Base-by-base conservation (phyloP, 73 alveolate genomes). In the Diophrys appendiculata region DNA sequence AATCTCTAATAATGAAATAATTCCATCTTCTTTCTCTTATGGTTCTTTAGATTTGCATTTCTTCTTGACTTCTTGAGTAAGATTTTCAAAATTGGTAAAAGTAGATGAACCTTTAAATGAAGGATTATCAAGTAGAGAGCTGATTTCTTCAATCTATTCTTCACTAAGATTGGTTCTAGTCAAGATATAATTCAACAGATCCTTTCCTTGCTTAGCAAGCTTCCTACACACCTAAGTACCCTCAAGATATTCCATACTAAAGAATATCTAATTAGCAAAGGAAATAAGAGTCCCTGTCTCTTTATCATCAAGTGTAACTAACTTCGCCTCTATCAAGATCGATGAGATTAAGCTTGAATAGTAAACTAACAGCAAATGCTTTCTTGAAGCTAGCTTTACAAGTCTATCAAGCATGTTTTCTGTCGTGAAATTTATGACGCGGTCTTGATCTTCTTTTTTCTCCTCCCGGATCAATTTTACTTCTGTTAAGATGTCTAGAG, bases 111-210 rank as follows among this genome's bases (percentile, higher is more conserved):
- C 90, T 26, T 64, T 33, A 14, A 73, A 54, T 31, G 27, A 52
- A 1, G 73, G 74, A 28, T 32, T 22, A 1, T 64, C 29, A 2
- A 82, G 76, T 28, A 82, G 26, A 33, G 65, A 73, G 14, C 65
- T 73, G 25, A 82, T 69, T 30, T 82, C 90, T 53, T 56, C 84
- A 22, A 71, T 84, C 68, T 82, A 34, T 33, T 82, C 90, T 25
- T 82, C 90, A 73, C 65, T 82, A 8, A 82, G 71, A 22, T 70
- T 79, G 73, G 83, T 70, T 32, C 90, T 53, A 28, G 74, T 82
- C 1, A 35, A 23, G 8, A 74, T 69, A 35, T 33, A 82, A 28
- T n/a, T 73, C 5, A 82, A 82, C 29, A 82, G 68, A 24, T 14
- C 25, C 54, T 74, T 73, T 22, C 75, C 33, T 24, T 81, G 35